Percentiles rank a stretch among this genome's conserved stretches.
Conservation (phyloP, 108 stramenopile species). For the Nitzschia sp. region DNA sequence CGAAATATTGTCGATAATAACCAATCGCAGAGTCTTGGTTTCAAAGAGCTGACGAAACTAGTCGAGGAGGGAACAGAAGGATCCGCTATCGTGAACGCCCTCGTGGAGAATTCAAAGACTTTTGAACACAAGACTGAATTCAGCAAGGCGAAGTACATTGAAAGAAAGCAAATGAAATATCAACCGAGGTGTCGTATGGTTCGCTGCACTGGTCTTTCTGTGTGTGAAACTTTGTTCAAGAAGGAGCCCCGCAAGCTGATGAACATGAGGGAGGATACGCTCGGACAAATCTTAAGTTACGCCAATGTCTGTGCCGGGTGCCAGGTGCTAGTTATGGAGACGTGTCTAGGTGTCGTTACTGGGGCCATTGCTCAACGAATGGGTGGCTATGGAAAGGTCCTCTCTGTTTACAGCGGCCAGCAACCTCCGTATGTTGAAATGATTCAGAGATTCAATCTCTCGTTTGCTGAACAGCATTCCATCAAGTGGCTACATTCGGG, state of each 20-base stretch:
- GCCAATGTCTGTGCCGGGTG: constrained; percentile 86
- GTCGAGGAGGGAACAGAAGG: constrained; percentile 47
- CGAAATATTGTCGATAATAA: constrained; percentile 80
- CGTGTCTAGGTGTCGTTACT: constrained; percentile 67
- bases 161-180: constrained; percentile 79
- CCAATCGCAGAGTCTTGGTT: constrained; percentile 60
- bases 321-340: constrained; percentile 73
- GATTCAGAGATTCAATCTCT: constrained; percentile 67
- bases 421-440: constrained; percentile 78
- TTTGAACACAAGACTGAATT: constrained; percentile 85
- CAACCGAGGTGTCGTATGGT: constrained; percentile 82
- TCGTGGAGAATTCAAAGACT: constrained; percentile 82
- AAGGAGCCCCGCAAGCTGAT: constrained; percentile 62
- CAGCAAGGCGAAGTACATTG: constrained; percentile 85
- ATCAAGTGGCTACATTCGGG: constrained; percentile 78
- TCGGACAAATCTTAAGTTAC: constrained; percentile 77
- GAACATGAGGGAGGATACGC: constrained; percentile 80
- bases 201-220: constrained; percentile 57
- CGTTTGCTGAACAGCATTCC: constrained; percentile 52
- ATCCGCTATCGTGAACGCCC: constrained; percentile 64
- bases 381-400: constrained; percentile 84
- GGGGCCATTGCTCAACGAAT: constrained; percentile 75
- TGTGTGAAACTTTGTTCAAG: constrained; percentile 67
- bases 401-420: constrained; percentile 67
- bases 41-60: constrained; percentile 45